A percentile compares a stretch with the other conserved stretches of the same genome.
Evolutionary conservation across 306 rosid species (phyloP).

Genomic region (Acacia confusa): DNA sequence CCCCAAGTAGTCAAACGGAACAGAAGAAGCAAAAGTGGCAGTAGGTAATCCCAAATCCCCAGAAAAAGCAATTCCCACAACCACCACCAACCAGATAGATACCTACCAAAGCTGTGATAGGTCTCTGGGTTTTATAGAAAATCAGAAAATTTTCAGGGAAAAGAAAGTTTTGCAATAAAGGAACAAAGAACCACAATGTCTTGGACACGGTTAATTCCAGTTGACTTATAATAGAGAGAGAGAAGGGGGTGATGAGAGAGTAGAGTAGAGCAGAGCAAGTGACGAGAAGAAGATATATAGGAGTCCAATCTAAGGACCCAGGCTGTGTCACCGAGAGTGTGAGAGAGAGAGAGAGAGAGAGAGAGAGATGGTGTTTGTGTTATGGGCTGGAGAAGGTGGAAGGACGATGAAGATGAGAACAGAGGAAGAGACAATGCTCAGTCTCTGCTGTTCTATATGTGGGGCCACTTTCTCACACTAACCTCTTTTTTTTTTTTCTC

Average conservation of each 20-base stretch:
- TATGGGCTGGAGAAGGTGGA: not conserved
- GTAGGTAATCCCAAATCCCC: constrained; percentile 29
- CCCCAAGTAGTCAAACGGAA: not conserved
- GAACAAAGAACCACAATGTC: constrained; percentile 1
- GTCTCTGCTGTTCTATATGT: constrained; percentile 52
- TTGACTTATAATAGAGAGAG: not conserved
- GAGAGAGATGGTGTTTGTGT: not conserved
- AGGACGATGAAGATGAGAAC: constrained; percentile 48
- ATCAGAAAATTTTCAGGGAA: constrained; percentile 28
- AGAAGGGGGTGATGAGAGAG: constrained; percentile 13
- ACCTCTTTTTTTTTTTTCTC: not conserved
- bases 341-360: constrained; percentile 4
- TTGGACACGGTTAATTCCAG: constrained; percentile 7
- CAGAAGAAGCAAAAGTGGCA: not conserved
- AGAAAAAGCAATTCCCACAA: not conserved
- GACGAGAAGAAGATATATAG: constrained; percentile 56
- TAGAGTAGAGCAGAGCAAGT: constrained; percentile 20
- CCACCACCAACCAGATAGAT: not conserved
- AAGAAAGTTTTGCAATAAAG: constrained; percentile 33
- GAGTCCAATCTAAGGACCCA: not conserved
- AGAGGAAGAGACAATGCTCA: constrained; percentile 65
- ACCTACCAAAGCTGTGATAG: not conserved
- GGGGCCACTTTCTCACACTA: constrained; percentile 47
- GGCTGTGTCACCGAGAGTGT: constrained; percentile 2
- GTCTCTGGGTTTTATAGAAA: not conserved